Conservation (phyloP, 805 yeast species). For the Candida nanaspora region DNA sequence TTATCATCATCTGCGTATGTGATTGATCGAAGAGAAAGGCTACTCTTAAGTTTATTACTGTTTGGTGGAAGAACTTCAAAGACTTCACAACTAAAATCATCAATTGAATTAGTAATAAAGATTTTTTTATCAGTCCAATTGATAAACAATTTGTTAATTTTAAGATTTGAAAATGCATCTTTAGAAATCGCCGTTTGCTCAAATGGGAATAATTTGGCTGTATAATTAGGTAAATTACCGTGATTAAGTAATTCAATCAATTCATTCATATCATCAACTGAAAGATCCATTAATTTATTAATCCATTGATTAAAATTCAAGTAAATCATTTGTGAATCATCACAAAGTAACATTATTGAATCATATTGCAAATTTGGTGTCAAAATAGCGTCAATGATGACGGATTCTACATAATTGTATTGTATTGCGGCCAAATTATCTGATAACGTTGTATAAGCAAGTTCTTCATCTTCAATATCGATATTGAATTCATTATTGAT, state of each 20-base stretch:
- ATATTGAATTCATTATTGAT: conserved; percentile 1
- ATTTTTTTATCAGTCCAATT: not conserved
- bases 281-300: not conserved
- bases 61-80: not conserved
- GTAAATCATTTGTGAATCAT: not conserved
- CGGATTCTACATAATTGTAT: not conserved
- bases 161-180: too few relatives aligned
- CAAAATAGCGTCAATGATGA: not conserved
- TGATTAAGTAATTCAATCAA: not conserved
- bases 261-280: not conserved
- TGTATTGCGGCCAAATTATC: not conserved
- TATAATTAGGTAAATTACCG: not conserved
- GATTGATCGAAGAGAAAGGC: too few relatives aligned
- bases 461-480: not conserved
- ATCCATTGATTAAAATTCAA: not conserved
- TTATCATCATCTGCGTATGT: too few relatives aligned
- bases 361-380: not conserved
- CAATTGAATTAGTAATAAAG: not conserved
- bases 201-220: not conserved
- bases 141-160: not conserved
- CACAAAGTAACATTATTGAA: not conserved
- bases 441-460: not conserved
- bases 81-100: not conserved
- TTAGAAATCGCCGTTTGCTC: not conserved
- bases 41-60: too few relatives aligned